Evolutionary conservation across 2,329 filamentous ascomycete species (phyloP), one percentile per base, ranked within the genome.

Genomic region (Drechslera avenae): DNA sequence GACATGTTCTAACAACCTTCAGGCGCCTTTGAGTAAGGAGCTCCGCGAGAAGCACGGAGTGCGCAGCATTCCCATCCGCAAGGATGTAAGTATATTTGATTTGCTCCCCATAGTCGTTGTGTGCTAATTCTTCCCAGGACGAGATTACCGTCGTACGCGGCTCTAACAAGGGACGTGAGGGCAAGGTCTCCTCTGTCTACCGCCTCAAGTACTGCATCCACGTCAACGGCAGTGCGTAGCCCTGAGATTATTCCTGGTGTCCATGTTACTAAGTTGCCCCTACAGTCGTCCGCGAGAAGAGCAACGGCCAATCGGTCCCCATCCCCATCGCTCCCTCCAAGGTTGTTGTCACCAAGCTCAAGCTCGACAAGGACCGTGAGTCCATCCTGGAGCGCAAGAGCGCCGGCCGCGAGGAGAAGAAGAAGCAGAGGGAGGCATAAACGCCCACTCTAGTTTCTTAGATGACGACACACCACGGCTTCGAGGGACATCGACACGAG

Each of bases 1-100:
- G 57, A 62, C 54, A 58, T 65, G 57, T 66, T 66, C 65, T 71
- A 57, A 72, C 65, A 60, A 54, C 57, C 54, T 63, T 56, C 64
- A 73, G 68, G 72, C 72, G 62, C 72, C 71, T 50, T 60, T 73
- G 62, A 73, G 72, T 71, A 74, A 96, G 86, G 94, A 99, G 84
- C 87, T 99, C 77, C 88, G 91, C 77, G 92, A 96, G 82, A 94
- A 99, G 87, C 90, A 99, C 89, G 96, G 96, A 81, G 94, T 97
- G 85, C 68, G 89, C 59, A 70, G 68, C 79, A 96, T 97, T 78
- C 94, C 93, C 76, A 86, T 97, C 83, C 91, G 93, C 83, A 96
- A 96, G 83, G 93, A 96, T 57, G 69, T 73, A 67, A 63, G 68
- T 64, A 56, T 45, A 77, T 90, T 10, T 28, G 12, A 17, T 16